A percentile compares a stretch with the other conserved stretches of the same genome.
These are phyloP conservation scores for Malus orientalis DNA, from an alignment of 306 rosid genomes.

Conservation along the genomic window DNA sequence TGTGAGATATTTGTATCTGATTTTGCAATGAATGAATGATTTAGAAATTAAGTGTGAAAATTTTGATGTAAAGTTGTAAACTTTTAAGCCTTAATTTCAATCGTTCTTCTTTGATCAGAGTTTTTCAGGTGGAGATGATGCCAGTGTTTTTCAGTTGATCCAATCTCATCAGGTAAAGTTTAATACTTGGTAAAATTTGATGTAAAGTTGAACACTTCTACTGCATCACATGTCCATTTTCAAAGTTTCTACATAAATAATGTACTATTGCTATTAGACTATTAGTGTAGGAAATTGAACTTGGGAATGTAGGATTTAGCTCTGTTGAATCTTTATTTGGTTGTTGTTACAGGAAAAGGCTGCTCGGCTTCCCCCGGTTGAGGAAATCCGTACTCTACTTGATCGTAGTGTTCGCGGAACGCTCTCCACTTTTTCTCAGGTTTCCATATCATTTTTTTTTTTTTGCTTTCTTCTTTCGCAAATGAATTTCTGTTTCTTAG, in stretches of 20 bases:
- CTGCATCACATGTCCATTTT: background rate
- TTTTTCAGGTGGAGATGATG: slow-evolving; percentile 44
- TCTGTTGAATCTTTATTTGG: background rate
- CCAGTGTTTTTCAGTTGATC: slow-evolving; percentile 51
- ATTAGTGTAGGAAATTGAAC: background rate
- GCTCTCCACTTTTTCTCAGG: slow-evolving; percentile 85
- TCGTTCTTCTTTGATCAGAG: slow-evolving; percentile 33
- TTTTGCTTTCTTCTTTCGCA: background rate
- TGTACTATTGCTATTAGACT: background rate
- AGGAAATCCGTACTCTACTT: slow-evolving; percentile 71
- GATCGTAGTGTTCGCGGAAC: slow-evolving; percentile 64
- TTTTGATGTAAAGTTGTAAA: background rate
- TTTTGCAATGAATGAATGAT: background rate
- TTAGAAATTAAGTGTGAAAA: background rate
- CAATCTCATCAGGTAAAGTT: slow-evolving; percentile 73
- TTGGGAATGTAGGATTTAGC: background rate
- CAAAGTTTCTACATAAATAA: background rate
- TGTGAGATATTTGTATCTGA: background rate
- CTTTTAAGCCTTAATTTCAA: background rate
- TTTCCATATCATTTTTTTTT: background rate
- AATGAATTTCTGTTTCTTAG: background rate
- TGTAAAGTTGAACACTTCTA: background rate
- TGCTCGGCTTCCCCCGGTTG: slow-evolving; percentile 60
- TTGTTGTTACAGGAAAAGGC: slow-evolving; percentile 67
- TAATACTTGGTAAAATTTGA: background rate